These are phyloP conservation scores for Salix arbutifolia DNA, from an alignment of 345 rosid species.

Conservation along the genomic window DNA sequence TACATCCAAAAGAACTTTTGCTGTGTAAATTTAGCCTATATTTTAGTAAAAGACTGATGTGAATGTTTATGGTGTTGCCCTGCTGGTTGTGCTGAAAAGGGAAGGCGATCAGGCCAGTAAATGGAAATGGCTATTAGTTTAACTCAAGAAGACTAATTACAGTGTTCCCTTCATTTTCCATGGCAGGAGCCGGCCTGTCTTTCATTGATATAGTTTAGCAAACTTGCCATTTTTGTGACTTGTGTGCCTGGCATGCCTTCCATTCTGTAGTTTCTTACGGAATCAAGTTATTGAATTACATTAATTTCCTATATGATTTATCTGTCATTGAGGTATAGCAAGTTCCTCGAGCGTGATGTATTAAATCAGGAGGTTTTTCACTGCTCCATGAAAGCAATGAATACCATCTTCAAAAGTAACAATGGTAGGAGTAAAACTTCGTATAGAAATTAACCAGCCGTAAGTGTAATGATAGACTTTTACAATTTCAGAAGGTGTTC, in stretches of 20 bases:
- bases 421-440: not conserved
- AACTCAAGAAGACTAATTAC: not conserved
- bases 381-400: slow-evolving; percentile 9
- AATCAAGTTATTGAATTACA: not conserved
- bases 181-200: not conserved
- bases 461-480: not conserved
- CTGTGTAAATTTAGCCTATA: not conserved
- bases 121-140: not conserved
- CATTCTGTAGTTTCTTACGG: not conserved
- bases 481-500: slow-evolving; percentile 5
- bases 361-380: not conserved
- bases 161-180: not conserved
- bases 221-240: not conserved
- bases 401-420: not conserved
- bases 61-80: not conserved
- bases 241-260: not conserved
- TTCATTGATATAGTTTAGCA: not conserved
- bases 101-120: not conserved
- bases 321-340: not conserved
- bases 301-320: not conserved
- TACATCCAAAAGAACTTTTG: not conserved
- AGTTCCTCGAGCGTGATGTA: not conserved
- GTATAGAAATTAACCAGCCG: not conserved
- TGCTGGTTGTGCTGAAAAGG: not conserved
- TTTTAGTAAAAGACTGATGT: not conserved